A percentile compares a stretch with the other conserved stretches of the same genome.
Conservation (phyloP, 1,139 yeast species). For the Geotrichum europaeum region DNA sequence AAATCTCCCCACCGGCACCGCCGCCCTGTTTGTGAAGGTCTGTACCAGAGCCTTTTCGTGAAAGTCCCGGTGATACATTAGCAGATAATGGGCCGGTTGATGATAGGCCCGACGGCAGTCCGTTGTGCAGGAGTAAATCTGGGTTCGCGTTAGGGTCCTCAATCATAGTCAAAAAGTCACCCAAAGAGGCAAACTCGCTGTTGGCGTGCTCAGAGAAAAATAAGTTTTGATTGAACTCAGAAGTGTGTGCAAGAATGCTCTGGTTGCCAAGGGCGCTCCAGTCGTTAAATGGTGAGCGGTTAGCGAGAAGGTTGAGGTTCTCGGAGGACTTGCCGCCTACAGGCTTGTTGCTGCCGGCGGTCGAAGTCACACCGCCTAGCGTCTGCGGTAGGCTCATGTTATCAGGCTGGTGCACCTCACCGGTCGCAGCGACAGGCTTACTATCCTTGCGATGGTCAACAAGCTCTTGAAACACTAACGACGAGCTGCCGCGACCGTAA, state of each 20-base stretch:
- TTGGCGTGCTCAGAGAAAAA: constrained; percentile 91
- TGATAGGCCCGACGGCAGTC: constrained; percentile 5
- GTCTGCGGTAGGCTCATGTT: constrained; percentile 9
- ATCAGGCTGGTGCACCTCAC: neutral
- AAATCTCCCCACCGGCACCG: neutral
- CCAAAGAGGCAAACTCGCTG: constrained; percentile 83
- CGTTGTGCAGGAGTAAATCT: constrained; percentile 12
- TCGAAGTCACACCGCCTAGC: neutral
- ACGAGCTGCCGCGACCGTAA: constrained; percentile 9
- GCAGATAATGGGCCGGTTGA: constrained; percentile 12
- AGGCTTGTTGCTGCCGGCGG: neutral
- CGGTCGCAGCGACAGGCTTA: neutral
- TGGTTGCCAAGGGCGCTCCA: constrained; percentile 26
- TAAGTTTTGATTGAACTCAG: constrained; percentile 36
- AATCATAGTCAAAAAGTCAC: constrained; percentile 83
- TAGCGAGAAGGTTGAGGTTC: constrained; percentile 1
- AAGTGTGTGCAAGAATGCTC: constrained; percentile 25
- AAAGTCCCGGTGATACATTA: constrained; percentile 16
- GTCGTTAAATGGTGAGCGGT: constrained; percentile 18
- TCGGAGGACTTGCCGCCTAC: neutral
- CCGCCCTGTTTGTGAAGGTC: constrained; percentile 15
- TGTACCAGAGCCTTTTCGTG: constrained; percentile 16
- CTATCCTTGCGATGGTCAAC: constrained; percentile 2
- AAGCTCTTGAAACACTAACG: constrained; percentile 15
- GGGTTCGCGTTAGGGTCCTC: constrained; percentile 54